Evolutionary conservation across 768 basidiomycete species (phyloP).

Genomic region (Tephrocybe sp.): DNA sequence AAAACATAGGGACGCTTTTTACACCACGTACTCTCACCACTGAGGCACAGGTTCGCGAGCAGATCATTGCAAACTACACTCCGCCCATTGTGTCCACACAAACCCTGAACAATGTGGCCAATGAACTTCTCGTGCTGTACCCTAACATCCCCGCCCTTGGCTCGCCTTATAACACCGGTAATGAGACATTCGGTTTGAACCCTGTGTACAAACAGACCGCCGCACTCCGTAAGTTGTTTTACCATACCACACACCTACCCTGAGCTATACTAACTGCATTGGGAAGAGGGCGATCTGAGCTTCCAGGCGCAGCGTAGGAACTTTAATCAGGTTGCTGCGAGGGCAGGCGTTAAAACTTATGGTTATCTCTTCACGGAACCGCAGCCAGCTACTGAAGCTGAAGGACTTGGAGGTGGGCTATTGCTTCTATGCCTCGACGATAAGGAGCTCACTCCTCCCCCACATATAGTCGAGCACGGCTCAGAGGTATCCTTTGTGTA

Average conservation of each 20-base stretch:
- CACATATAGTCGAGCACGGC: slow-evolving; percentile 25
- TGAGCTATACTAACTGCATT: background rate
- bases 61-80: slow-evolving; percentile 21
- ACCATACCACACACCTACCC: background rate
- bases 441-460: background rate
- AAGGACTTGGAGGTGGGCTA: slow-evolving; percentile 13
- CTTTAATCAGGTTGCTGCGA: slow-evolving; percentile 31
- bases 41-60: slow-evolving; percentile 16
- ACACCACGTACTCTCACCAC: slow-evolving; percentile 21
- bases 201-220: slow-evolving; percentile 36
- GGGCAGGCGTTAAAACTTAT: slow-evolving; percentile 27
- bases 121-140: slow-evolving; percentile 33
- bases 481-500: slow-evolving; percentile 30
- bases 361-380: slow-evolving; percentile 40
- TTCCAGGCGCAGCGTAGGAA: slow-evolving; percentile 32
- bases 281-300: slow-evolving; percentile 28
- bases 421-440: too few relatives aligned
- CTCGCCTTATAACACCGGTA: slow-evolving; percentile 42
- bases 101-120: slow-evolving; percentile 15
- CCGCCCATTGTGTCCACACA: slow-evolving; percentile 22
- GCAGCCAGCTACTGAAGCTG: slow-evolving; percentile 12
- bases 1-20: slow-evolving; percentile 29
- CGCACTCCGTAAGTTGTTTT: slow-evolving; percentile 21
- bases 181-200: slow-evolving; percentile 41
- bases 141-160: slow-evolving; percentile 39